Evolutionary conservation across 768 basidiomycete genomes (phyloP), one percentile per base, ranked within the genome.

Genomic region (Lentinula raphanica): DNA sequence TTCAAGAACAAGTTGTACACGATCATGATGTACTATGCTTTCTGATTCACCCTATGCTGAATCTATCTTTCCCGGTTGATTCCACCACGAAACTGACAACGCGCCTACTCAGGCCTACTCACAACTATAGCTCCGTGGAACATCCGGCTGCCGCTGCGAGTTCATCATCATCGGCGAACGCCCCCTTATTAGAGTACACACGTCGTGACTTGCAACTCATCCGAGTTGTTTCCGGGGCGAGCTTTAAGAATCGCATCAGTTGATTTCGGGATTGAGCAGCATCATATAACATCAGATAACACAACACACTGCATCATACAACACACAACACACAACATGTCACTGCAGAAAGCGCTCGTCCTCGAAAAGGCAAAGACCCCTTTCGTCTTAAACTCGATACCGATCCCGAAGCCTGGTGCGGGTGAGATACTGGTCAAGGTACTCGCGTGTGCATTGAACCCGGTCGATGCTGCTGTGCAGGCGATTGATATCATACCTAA

Each of bases 401-500:
- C 42, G 11, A 32, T 56, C 12, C 54, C 54, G 15, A 49, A 57
- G 21, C 56, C 46, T 44, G 40, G 35, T 42, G 23, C 56, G 0
- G 56, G 56, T 6, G 31, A 57, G 17, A 2, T 57, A 1, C 56
- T 49, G 5, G 46, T 57, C 13, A 57, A 57, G 23, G 23, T 57
- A 15, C 15, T 23, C 15, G 54, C 54, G 3, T 48, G 44, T 21
- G 56, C 45, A 8, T 49, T 57, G 45, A 57, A 57, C 45, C 56
- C 45, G 5, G 46, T 57, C 5, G 56, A 57, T 28, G 12, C 13
- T 5, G 44, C n/a, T 7, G 72, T 81, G 23, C 79, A 78, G 57
- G 73, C 67, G 48, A 69, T 69, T 46, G 73, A 49, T 28, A 44
- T 73, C 1, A 62, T 70, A 21, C 72, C 74, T 51, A 64, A 76